phyloP scores from a whole-genome alignment of 345 rosid species.

The Populus ilicifolia region DNA sequence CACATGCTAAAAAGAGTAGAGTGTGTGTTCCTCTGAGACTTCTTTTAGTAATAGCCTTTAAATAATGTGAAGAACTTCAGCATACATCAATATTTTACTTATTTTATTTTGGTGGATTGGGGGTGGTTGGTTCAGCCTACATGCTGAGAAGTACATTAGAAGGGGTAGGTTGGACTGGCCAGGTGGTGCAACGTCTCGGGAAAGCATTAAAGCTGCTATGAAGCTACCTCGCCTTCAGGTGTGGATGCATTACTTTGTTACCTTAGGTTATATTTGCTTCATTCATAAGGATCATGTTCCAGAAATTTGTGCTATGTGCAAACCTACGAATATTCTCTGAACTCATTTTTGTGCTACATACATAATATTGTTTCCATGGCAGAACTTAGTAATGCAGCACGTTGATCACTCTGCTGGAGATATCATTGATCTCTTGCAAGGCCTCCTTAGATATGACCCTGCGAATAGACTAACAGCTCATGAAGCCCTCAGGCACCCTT shows the following conservation, averaged over 20 bases:
- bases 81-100: slow-evolving; percentile 2
- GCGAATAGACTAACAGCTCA: slow-evolving; percentile 45
- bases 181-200: slow-evolving; percentile 61
- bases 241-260: not conserved
- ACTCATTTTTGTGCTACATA: not conserved
- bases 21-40: slow-evolving; percentile 32
- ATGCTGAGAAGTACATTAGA: slow-evolving; percentile 57
- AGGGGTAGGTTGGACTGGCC: slow-evolving; percentile 67
- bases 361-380: slow-evolving; percentile 6
- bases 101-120: not conserved
- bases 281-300: not conserved
- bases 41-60: not conserved
- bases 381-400: slow-evolving; percentile 67
- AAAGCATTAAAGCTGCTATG: slow-evolving; percentile 57
- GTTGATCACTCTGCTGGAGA: slow-evolving; percentile 72
- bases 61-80: not conserved
- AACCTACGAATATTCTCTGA: not conserved
- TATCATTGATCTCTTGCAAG: slow-evolving; percentile 60
- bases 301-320: not conserved
- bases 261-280: not conserved
- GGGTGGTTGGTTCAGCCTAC: slow-evolving; percentile 38
- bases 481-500: slow-evolving; percentile 62
- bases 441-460: slow-evolving; percentile 57
- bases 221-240: slow-evolving; percentile 68
- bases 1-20: slow-evolving; percentile 54